Conservation (phyloP, 805 yeast species). For the Barnettozyma salicaria region DNA sequence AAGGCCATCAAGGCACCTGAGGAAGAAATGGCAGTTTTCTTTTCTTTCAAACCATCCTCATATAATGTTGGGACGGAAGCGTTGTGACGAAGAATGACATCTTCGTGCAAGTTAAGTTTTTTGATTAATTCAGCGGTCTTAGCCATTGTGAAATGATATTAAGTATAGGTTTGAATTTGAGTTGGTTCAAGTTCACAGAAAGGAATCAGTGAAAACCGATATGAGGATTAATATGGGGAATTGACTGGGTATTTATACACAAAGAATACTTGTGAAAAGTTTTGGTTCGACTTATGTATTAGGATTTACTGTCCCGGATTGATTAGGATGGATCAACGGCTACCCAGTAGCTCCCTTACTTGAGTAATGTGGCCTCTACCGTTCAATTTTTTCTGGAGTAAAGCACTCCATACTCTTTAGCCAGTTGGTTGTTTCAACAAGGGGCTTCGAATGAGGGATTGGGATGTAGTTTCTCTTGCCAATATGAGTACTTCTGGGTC, state of each 20-base stretch:
- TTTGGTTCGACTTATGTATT: neutral
- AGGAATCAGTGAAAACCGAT: neutral
- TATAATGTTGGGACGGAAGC: conserved; percentile 89
- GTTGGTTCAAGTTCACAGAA: conserved; percentile 4
- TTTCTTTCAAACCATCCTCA: conserved; percentile 90
- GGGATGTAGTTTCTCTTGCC: neutral
- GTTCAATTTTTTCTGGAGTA: no score
- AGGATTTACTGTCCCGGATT: conserved; percentile 7
- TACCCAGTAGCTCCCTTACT: neutral
- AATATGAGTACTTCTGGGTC: neutral
- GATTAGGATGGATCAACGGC: conserved; percentile 10
- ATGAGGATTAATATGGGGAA: conserved; percentile 1
- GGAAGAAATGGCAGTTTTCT: conserved; percentile 84
- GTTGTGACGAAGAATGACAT: conserved; percentile 74
- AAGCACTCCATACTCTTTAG: no score
- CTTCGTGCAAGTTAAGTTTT: conserved; percentile 47
- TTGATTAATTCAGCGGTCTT: conserved; percentile 20
- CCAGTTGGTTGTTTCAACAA: no score
- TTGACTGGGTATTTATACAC: conserved; percentile 9
- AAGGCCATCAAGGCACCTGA: conserved; percentile 94
- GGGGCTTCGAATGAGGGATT: no score
- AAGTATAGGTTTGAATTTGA: neutral
- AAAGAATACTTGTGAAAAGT: neutral
- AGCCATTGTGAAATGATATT: conserved; percentile 21
- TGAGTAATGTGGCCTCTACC: neutral